Evolutionary conservation across 2,329 filamentous ascomycete genomes (phyloP).

Genomic region (Sarocladium kiliense): DNA sequence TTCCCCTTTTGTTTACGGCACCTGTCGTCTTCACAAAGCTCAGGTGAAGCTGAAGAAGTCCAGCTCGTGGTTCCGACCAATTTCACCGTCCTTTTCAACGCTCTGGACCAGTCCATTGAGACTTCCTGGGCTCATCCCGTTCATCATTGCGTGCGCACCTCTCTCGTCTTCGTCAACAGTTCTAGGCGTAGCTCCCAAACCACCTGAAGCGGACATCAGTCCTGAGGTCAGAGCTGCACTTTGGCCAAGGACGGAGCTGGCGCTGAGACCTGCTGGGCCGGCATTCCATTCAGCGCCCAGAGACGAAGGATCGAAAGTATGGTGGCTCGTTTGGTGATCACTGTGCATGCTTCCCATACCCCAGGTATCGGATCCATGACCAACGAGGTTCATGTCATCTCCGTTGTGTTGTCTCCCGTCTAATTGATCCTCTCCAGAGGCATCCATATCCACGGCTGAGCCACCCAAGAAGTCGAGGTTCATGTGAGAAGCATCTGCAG

Average conservation of each 20-base stretch:
- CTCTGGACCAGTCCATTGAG: conserved; percentile 26
- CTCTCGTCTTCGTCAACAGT: conserved; percentile 12
- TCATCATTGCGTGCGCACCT: not conserved
- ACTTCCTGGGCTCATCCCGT: conserved; percentile 22
- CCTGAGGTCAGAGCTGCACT: conserved; percentile 19
- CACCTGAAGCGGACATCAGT: conserved; percentile 17
- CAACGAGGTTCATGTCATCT: conserved; percentile 21
- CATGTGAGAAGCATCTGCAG: conserved; percentile 16
- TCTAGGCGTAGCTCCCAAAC: conserved; percentile 11
- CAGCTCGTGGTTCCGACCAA: conserved; percentile 29
- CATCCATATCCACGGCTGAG: conserved; percentile 22
- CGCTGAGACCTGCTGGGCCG: conserved; percentile 23
- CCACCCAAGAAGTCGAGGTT: conserved; percentile 23
- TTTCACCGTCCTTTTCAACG: conserved; percentile 19
- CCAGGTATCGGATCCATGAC: conserved; percentile 23
- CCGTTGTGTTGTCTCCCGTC: conserved; percentile 10
- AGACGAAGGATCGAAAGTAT: conserved; percentile 17
- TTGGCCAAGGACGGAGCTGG: conserved; percentile 22
- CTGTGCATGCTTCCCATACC: conserved; percentile 17
- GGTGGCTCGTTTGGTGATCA: conserved; percentile 10
- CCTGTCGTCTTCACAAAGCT: not conserved
- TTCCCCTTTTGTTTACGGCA: not conserved
- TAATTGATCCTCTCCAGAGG: conserved; percentile 12
- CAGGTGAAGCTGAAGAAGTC: conserved; percentile 32
- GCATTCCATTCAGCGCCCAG: conserved; percentile 20